These are phyloP conservation scores for Marasmius oreades DNA, from an alignment of 1,284 basidiomycete genomes.

Conservation along the genomic window DNA sequence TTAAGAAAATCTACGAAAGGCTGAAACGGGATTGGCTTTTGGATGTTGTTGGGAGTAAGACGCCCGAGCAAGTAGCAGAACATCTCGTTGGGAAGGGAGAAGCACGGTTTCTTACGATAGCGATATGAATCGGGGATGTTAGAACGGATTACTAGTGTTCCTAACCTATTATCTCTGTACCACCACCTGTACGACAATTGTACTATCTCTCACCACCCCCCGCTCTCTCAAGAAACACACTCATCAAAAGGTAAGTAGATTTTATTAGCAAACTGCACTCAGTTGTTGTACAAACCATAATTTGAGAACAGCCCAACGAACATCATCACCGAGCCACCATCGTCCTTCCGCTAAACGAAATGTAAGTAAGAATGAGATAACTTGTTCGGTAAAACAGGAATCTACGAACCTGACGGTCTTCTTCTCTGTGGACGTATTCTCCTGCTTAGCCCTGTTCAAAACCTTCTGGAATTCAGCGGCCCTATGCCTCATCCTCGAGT, in stretches of 20 bases:
- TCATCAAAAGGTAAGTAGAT: too few relatives aligned
- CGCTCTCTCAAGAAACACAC: too few relatives aligned
- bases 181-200: background rate
- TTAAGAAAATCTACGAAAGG: conserved; percentile 70
- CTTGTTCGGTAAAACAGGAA: background rate
- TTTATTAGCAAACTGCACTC: background rate
- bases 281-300: background rate
- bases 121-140: background rate
- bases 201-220: background rate
- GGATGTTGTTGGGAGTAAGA: conserved; percentile 29
- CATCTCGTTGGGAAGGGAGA: background rate
- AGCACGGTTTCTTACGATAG: background rate
- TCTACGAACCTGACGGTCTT: conserved; percentile 85
- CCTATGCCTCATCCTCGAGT: conserved; percentile 93
- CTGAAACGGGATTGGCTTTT: conserved; percentile 73
- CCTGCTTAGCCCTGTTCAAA: conserved; percentile 96
- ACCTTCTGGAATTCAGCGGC: conserved; percentile 98
- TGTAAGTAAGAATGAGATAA: background rate
- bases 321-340: conserved; percentile 15
- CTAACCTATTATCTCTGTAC: background rate
- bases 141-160: background rate
- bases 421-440: conserved; percentile 78
- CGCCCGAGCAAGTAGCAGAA: conserved; percentile 9
- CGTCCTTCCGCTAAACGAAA: conserved; percentile 16
- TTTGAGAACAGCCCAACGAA: background rate